phyloP scores from a whole-genome alignment of 2,329 filamentous ascomycete genomes.

The Microsporum canis region DNA sequence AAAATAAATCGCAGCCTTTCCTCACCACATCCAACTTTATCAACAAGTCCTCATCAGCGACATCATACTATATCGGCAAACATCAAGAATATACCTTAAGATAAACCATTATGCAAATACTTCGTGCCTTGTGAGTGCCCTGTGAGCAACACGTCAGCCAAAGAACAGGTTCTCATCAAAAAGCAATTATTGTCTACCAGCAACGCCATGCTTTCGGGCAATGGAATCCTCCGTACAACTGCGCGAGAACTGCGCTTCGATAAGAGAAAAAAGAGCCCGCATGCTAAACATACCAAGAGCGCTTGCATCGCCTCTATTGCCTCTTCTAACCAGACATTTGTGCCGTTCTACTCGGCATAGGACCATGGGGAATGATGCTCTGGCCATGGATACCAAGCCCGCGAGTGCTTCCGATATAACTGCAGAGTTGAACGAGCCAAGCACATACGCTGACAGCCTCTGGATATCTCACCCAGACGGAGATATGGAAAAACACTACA shows the following conservation, averaged over 20 bases:
- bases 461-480: too few species aligned
- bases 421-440: neutral
- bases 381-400: neutral
- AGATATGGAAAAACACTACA: too few species aligned
- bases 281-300: neutral
- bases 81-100: too few species aligned
- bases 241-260: neutral
- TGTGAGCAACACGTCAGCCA: too few species aligned
- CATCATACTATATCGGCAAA: too few species aligned
- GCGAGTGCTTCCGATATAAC: neutral
- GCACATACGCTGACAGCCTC: neutral
- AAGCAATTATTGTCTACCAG: too few species aligned
- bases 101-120: too few species aligned
- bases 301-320: neutral
- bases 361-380: neutral
- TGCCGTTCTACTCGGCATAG: neutral
- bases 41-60: neutral
- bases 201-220: neutral
- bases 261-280: neutral
- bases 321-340: neutral
- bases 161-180: too few species aligned
- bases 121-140: too few species aligned
- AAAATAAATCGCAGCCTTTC: neutral
- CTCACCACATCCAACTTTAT: neutral
- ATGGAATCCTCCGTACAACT: neutral